A percentile compares a stretch with the other conserved stretches of the same genome.
Conservation (phyloP, 768 basidiomycete genomes). For the Hypholoma fasciculare region DNA sequence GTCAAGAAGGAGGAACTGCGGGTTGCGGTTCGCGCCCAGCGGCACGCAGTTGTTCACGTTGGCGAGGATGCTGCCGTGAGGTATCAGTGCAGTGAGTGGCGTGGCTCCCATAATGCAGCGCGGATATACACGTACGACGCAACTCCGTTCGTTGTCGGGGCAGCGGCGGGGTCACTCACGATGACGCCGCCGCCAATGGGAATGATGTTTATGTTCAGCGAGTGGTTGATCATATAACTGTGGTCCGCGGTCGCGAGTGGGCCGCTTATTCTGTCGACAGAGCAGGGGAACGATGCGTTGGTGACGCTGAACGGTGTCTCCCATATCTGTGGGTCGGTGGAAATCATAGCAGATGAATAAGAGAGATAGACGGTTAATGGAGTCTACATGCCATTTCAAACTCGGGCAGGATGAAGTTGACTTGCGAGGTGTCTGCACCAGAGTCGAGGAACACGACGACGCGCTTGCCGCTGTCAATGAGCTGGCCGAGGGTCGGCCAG, state of each 20-base stretch:
- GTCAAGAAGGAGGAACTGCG: conserved; percentile 55
- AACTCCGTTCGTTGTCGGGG: conserved; percentile 37
- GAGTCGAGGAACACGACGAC: conserved; percentile 65
- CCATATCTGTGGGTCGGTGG: conserved; percentile 46
- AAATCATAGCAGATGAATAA: background rate
- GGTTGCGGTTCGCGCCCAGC: conserved; percentile 43
- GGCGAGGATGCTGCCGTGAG: conserved; percentile 31
- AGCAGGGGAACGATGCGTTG: conserved; percentile 51
- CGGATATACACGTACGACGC: conserved; percentile 30
- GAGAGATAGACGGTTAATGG: background rate
- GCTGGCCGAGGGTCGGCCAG: conserved; percentile 67
- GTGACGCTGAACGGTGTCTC: conserved; percentile 56
- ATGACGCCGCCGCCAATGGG: conserved; percentile 36
- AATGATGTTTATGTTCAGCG: conserved; percentile 45
- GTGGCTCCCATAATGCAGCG: background rate
- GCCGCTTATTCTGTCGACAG: conserved; percentile 49
- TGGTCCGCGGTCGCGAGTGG: conserved; percentile 50
- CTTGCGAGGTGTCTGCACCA: conserved; percentile 38
- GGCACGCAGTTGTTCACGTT: conserved; percentile 44
- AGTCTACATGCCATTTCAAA: conserved; percentile 47
- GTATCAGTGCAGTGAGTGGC: background rate
- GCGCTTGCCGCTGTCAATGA: conserved; percentile 59
- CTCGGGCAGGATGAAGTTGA: conserved; percentile 56
- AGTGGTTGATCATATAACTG: conserved; percentile 62
- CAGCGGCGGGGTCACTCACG: conserved; percentile 36